phyloP scores from a whole-genome alignment of 768 basidiomycete species.

The Lactifluus subvellereus region DNA sequence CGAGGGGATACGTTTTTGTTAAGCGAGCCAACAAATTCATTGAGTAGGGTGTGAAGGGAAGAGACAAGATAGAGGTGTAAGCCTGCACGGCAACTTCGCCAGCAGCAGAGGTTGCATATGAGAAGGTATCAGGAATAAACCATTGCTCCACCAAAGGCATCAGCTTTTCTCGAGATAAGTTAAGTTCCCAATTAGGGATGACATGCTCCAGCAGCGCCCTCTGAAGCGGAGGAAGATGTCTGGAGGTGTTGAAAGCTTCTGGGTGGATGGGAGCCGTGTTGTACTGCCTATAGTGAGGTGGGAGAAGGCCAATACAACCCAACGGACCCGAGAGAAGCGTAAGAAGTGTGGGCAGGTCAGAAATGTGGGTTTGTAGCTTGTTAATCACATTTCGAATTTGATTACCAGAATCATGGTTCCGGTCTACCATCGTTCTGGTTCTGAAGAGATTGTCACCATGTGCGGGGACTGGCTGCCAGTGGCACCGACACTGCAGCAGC shows the following conservation, averaged over 20 bases:
- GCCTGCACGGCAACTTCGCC: conserved; percentile 52
- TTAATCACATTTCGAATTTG: conserved; percentile 30
- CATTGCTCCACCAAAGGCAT: conserved; percentile 53
- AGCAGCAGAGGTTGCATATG: conserved; percentile 43
- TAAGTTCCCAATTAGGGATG: conserved; percentile 60
- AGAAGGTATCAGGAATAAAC: conserved; percentile 65
- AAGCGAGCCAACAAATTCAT: conserved; percentile 52
- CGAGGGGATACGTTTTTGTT: conserved; percentile 57
- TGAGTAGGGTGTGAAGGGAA: conserved; percentile 44
- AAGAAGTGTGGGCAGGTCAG: conserved; percentile 48
- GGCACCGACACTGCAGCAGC: too few relatives aligned
- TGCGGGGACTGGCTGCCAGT: too few relatives aligned
- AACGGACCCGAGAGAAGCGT: conserved; percentile 55
- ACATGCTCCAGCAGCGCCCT: conserved; percentile 55
- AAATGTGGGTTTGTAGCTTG: conserved; percentile 32
- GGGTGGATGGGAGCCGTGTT: conserved; percentile 37
- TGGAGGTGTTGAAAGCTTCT: conserved; percentile 31
- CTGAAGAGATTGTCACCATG: too few relatives aligned
- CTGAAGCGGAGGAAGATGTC: conserved; percentile 54
- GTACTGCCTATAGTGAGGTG: conserved; percentile 46
- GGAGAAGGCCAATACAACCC: conserved; percentile 49
- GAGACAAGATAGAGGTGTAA: conserved; percentile 58
- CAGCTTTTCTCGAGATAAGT: conserved; percentile 45
- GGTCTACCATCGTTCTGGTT: conserved; percentile 5
- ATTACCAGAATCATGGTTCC: neutral